Conservation (phyloP, 208 protist genomes). For the Kentomonas sorsogonicus region DNA sequence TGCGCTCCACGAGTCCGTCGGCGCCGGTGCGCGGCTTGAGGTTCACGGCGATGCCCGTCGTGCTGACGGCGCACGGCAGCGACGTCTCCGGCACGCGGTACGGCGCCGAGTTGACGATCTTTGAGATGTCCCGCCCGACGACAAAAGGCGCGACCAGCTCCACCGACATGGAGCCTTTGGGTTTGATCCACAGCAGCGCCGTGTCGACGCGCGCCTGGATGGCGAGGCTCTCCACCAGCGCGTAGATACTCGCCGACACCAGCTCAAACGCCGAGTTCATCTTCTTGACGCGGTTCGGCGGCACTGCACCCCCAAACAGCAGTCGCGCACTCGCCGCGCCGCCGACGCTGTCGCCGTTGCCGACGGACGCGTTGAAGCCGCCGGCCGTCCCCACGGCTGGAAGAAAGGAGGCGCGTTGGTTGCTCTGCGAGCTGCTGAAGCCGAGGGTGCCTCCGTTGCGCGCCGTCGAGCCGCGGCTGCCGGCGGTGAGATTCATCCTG, state of each 20-base stretch:
- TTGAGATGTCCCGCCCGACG: conserved; percentile 59
- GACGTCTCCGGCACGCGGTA: conserved; percentile 71
- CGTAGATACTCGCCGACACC: conserved; percentile 78
- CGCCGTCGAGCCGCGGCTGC: no score
- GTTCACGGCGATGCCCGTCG: conserved; percentile 78
- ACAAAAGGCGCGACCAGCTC: conserved; percentile 87
- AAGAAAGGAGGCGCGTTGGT: conserved; percentile 3
- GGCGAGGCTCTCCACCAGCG: conserved; percentile 69
- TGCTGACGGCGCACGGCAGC: conserved; percentile 61
- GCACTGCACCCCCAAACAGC: conserved; percentile 63
- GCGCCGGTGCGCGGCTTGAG: conserved; percentile 32
- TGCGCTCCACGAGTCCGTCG: conserved; percentile 9
- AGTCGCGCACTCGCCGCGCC: conserved; percentile 3
- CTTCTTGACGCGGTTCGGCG: conserved; percentile 46
- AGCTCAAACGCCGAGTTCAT: conserved; percentile 70
- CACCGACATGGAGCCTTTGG: conserved; percentile 53
- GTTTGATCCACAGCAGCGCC: conserved; percentile 75
- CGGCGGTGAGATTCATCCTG: no score
- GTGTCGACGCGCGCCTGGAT: conserved; percentile 62
- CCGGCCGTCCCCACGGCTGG: not conserved
- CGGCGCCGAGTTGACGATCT: conserved; percentile 60
- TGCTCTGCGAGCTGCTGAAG: not conserved
- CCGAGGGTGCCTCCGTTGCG: no score
- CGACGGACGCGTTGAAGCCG: no score
- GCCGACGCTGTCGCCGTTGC: conserved; percentile 3